Conservation (phyloP, 2,329 filamentous ascomycete species). For the Venturia nashicola region DNA sequence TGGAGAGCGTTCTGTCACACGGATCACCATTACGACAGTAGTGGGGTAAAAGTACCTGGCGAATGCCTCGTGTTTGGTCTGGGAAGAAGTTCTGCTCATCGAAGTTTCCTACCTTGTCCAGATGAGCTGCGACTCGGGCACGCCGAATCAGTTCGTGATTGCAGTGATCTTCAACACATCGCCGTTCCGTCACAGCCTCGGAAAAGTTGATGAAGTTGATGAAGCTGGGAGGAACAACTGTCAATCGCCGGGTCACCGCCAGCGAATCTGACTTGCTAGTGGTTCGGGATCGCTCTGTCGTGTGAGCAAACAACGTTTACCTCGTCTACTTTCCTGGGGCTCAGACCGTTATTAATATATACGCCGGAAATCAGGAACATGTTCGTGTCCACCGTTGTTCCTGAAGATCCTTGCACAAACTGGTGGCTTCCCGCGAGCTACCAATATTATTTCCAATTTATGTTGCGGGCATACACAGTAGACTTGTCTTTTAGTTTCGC, state of each 20-base stretch:
- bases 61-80: neutral
- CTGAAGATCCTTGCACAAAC: neutral
- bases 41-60: neutral
- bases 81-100: neutral
- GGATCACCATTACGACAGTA: neutral
- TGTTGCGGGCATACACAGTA: neutral
- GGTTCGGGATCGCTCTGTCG: neutral
- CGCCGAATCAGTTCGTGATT: neutral
- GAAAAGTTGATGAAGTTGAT: neutral
- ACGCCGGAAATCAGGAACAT: neutral
- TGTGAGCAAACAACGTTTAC: neutral
- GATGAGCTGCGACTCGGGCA: neutral
- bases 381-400: neutral
- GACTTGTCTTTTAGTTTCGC: neutral
- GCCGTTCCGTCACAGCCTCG: neutral
- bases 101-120: neutral
- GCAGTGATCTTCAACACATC: neutral
- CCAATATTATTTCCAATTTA: neutral
- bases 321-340: neutral
- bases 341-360: neutral
- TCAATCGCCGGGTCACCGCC: neutral
- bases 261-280: neutral
- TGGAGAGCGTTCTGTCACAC: neutral
- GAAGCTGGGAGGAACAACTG: no score
- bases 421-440: neutral